phyloP scores from a whole-genome alignment of 805 yeast species.

The Starmerella sp. region DNA sequence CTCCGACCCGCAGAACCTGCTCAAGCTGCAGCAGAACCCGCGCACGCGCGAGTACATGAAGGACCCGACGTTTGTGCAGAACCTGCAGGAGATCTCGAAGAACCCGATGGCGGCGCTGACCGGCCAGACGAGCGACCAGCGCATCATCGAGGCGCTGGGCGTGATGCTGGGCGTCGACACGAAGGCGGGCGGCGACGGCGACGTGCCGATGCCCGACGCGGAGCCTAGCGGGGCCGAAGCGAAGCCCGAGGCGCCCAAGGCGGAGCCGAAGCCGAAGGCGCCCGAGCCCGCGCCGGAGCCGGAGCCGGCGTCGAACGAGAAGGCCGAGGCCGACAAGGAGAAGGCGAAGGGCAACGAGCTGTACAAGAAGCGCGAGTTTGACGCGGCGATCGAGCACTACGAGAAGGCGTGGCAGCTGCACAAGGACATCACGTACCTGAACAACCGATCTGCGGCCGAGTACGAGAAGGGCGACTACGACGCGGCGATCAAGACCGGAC shows the following conservation, averaged over 20 bases:
- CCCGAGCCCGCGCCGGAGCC: conserved; percentile 14
- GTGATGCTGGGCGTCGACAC: conserved; percentile 67
- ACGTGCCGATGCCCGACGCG: conserved; percentile 19
- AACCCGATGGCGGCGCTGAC: conserved; percentile 68
- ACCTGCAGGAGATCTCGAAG: conserved; percentile 41
- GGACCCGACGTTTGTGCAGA: conserved; percentile 72
- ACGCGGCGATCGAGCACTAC: conserved; percentile 81
- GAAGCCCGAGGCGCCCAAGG: conserved; percentile 13
- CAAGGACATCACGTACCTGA: conserved; percentile 83
- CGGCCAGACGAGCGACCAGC: conserved; percentile 42
- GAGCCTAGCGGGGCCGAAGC: conserved; percentile 12
- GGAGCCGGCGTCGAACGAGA: conserved; percentile 22
- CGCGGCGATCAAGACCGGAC: conserved; percentile 68
- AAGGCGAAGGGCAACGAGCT: conserved; percentile 79
- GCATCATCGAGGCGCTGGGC: conserved; percentile 81
- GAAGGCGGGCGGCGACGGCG: conserved; percentile 25
- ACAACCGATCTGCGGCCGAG: conserved; percentile 97
- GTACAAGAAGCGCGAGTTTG: conserved; percentile 80
- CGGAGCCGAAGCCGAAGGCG: conserved; percentile 11
- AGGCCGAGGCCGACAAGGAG: conserved; percentile 35
- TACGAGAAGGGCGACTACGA: conserved; percentile 90
- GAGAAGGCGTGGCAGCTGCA: conserved; percentile 71
- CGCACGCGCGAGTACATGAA: conserved; percentile 77
- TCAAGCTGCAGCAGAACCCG: conserved; percentile 69
- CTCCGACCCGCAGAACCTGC: conserved; percentile 65